Evolutionary conservation across 2,329 filamentous ascomycete genomes (phyloP).

Genomic region (Ceratocystis colombiana): DNA sequence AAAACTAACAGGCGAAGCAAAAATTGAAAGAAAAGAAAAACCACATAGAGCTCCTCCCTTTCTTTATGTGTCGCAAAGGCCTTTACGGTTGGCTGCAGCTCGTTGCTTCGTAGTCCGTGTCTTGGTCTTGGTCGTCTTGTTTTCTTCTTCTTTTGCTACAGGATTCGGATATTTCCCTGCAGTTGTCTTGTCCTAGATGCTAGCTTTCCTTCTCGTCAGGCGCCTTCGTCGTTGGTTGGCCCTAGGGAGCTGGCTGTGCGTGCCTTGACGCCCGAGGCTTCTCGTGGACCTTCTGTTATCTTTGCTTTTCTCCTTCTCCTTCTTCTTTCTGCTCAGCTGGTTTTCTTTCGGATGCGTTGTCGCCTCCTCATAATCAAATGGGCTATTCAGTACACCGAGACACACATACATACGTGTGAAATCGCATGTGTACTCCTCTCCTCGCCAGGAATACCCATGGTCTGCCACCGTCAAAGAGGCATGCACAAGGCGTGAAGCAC

Average conservation of each 20-base stretch:
- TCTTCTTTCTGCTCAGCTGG: background rate
- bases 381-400: background rate
- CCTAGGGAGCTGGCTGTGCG: background rate
- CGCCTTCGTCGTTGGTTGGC: background rate
- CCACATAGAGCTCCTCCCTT: background rate
- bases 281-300: background rate
- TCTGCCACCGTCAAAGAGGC: too few relatives aligned
- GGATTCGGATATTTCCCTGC: conserved; percentile 6
- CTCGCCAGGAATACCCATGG: too few relatives aligned
- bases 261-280: background rate
- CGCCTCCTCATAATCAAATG: too few relatives aligned
- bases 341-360: too few relatives aligned
- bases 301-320: background rate
- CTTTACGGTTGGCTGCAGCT: background rate
- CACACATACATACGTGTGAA: too few relatives aligned
- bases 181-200: background rate
- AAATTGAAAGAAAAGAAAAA: background rate
- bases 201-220: conserved; percentile 1
- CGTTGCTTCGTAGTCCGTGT: background rate
- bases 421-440: too few relatives aligned
- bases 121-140: background rate
- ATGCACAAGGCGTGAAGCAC: too few relatives aligned
- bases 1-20: background rate
- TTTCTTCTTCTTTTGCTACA: background rate
- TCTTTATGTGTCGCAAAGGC: background rate